Evolutionary conservation across 164 flowering plant species (phyloP).

Genomic region (Protea cynaroides): DNA sequence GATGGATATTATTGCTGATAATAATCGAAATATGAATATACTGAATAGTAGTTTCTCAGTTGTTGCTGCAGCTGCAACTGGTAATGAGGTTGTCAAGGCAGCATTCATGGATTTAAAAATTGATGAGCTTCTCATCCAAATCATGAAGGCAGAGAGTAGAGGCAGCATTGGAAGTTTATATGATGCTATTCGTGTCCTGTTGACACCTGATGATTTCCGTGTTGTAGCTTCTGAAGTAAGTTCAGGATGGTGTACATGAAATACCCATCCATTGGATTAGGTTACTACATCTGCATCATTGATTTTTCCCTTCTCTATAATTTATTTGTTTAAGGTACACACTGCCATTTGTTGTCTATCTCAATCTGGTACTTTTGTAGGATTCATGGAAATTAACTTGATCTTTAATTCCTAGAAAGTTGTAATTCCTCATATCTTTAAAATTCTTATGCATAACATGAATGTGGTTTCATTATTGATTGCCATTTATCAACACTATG

Average conservation of each 20-base stretch:
- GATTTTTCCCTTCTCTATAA: not conserved
- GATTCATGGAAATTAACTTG: no score
- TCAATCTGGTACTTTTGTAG: no score
- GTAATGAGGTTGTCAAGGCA: constrained; percentile 84
- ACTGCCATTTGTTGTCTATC: no score
- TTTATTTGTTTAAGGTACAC: no score
- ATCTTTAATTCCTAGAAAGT: no score
- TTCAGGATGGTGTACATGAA: constrained; percentile 6
- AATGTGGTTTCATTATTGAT: no score
- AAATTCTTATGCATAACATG: not conserved
- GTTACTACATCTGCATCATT: not conserved
- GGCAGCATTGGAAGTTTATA: constrained; percentile 46
- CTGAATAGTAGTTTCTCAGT: constrained; percentile 63
- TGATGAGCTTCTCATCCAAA: constrained; percentile 59
- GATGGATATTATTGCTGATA: constrained; percentile 36
- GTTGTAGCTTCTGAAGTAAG: constrained; percentile 96
- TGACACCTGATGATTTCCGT: constrained; percentile 87
- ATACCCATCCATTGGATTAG: not conserved
- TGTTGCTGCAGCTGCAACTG: constrained; percentile 82
- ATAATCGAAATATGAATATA: constrained; percentile 30
- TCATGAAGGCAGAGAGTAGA: constrained; percentile 30
- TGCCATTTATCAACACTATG: no score
- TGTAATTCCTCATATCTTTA: not conserved
- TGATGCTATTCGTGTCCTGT: constrained; percentile 66
- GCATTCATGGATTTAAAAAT: constrained; percentile 77